Conservation (phyloP, 352 stramenopile genomes). For the Phytophthora tubulina region DNA sequence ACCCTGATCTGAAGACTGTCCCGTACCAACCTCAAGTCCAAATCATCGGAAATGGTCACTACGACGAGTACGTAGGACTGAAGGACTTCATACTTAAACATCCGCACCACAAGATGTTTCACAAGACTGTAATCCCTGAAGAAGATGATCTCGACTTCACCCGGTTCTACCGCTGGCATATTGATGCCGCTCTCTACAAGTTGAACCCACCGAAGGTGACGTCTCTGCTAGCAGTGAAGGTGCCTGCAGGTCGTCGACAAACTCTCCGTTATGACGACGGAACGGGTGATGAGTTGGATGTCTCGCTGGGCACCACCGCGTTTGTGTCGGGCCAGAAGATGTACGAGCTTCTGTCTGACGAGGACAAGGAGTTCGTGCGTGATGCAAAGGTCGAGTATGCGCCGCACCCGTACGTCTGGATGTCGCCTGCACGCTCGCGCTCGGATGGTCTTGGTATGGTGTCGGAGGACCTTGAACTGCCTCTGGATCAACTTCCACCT, state of each 20-base stretch:
- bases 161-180: constrained; percentile 48
- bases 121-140: constrained; percentile 39
- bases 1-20: constrained; percentile 44
- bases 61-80: constrained; percentile 45
- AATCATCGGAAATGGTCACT: constrained; percentile 45
- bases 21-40: constrained; percentile 45
- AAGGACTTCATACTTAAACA: constrained; percentile 45
- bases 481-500: constrained; percentile 35
- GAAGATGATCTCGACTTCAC: constrained; percentile 43
- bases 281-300: constrained; percentile 37
- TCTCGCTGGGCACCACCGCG: constrained; percentile 36
- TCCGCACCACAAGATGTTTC: constrained; percentile 45
- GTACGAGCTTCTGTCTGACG: constrained; percentile 39
- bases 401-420: constrained; percentile 46
- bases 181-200: constrained; percentile 40
- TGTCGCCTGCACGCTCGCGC: constrained; percentile 39
- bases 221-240: constrained; percentile 38
- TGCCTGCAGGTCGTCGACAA: constrained; percentile 34
- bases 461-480: constrained; percentile 38
- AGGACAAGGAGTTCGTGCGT: constrained; percentile 44
- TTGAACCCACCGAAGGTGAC: constrained; percentile 44
- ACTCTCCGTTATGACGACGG: constrained; percentile 44
- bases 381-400: constrained; percentile 41
- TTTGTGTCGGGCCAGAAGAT: constrained; percentile 46
- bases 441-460: constrained; percentile 42